phyloP scores from a whole-genome alignment of 108 stramenopile species.

The Skeletonema menzelii region DNA sequence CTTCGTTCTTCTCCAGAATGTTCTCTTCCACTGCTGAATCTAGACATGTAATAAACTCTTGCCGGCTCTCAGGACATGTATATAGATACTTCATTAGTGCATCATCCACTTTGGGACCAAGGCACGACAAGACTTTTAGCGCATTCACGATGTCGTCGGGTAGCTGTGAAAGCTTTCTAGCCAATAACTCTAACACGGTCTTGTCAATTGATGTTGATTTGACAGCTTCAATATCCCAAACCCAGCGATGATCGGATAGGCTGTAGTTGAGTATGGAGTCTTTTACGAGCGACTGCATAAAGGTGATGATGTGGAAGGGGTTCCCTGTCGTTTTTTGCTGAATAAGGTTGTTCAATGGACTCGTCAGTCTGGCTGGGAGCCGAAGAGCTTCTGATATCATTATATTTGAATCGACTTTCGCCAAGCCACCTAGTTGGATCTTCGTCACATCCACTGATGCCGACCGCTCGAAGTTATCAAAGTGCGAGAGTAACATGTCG shows the following conservation, averaged over 20 bases:
- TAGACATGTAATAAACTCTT: neutral
- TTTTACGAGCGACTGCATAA: conserved; percentile 14
- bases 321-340: conserved; percentile 24
- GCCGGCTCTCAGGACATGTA: neutral
- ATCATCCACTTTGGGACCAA: conserved; percentile 13
- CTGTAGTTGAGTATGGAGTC: conserved; percentile 8
- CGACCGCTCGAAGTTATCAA: neutral
- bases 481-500: neutral
- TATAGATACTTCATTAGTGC: neutral
- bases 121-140: conserved; percentile 15
- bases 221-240: conserved; percentile 17
- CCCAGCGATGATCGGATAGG: conserved; percentile 7
- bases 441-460: neutral
- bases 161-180: neutral
- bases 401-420: neutral
- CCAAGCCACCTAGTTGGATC: neutral
- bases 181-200: conserved; percentile 9
- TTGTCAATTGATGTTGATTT: neutral
- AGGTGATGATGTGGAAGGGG: conserved; percentile 6
- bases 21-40: conserved; percentile 3
- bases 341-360: conserved; percentile 5
- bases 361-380: conserved; percentile 9
- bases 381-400: conserved; percentile 14
- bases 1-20: conserved; percentile 7
- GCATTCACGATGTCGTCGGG: neutral